These are phyloP conservation scores for Erysimum cheiranthoides DNA, from an alignment of 345 rosid genomes.

Conservation along the genomic window DNA sequence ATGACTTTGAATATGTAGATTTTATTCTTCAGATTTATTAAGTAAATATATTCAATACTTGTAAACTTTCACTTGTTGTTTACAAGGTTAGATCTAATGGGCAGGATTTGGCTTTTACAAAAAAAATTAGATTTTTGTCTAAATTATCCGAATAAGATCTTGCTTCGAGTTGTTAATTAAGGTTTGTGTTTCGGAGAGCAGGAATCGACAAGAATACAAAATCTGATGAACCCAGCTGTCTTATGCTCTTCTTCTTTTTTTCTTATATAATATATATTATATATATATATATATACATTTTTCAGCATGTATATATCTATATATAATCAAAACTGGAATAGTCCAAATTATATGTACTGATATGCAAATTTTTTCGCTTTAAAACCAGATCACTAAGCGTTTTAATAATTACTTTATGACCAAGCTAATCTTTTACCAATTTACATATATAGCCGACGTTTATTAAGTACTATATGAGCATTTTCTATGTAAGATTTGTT, in stretches of 20 bases:
- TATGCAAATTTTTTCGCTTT: neutral
- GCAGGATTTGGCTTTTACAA: neutral
- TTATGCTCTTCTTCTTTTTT: constrained; percentile 16
- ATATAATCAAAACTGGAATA: neutral
- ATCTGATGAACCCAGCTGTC: constrained; percentile 43
- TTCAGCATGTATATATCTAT: neutral
- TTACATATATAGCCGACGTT: neutral
- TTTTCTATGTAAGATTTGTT: neutral
- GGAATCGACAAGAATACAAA: constrained; percentile 42
- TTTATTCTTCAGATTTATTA: neutral
- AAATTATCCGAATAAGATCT: constrained; percentile 27
- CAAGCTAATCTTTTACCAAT: neutral
- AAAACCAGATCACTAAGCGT: neutral
- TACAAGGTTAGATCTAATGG: constrained; percentile 42
- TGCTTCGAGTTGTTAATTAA: constrained; percentile 43
- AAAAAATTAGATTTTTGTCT: neutral
- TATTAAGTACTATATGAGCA: neutral
- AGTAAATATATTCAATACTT: constrained; percentile 2
- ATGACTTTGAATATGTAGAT: constrained; percentile 1
- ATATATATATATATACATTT: constrained; percentile 14
- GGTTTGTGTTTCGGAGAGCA: constrained; percentile 42
- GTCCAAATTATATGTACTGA: neutral
- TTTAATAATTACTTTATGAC: neutral
- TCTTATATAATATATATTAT: too few species aligned
- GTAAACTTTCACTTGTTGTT: constrained; percentile 22